phyloP scores from a whole-genome alignment of 2,329 filamentous ascomycete species.

The Orbilia javanica region DNA sequence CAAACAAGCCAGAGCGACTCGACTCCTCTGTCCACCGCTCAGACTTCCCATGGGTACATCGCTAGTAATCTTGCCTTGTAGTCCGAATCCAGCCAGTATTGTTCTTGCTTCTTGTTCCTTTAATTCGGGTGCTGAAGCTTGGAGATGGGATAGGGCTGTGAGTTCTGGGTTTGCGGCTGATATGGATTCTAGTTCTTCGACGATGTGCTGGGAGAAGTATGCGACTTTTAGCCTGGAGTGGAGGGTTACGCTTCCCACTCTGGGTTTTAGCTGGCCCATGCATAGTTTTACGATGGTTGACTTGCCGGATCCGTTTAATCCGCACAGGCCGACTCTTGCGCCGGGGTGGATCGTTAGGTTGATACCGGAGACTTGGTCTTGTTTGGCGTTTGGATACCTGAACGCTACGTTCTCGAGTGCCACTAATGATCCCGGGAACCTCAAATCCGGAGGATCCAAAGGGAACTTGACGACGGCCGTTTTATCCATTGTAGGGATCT shows the following conservation, averaged over 20 bases:
- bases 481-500: slow-evolving; percentile 75
- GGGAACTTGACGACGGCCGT: slow-evolving; percentile 66
- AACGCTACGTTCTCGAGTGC: slow-evolving; percentile 78
- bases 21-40: slow-evolving; percentile 82
- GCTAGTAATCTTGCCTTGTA: slow-evolving; percentile 77
- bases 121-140: slow-evolving; percentile 71
- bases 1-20: slow-evolving; percentile 75
- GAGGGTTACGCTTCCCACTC: slow-evolving; percentile 72
- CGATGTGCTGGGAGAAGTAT: slow-evolving; percentile 84
- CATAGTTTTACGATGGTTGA: slow-evolving; percentile 81
- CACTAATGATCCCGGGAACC: slow-evolving; percentile 80
- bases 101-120: slow-evolving; percentile 77
- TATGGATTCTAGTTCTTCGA: slow-evolving; percentile 74
- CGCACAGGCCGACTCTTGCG: slow-evolving; percentile 80
- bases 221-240: slow-evolving; percentile 79
- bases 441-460: slow-evolving; percentile 73
- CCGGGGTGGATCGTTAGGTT: slow-evolving; percentile 78
- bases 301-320: slow-evolving; percentile 85
- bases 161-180: slow-evolving; percentile 67
- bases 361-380: slow-evolving; percentile 72
- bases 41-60: slow-evolving; percentile 80
- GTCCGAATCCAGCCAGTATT: slow-evolving; percentile 76
- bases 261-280: slow-evolving; percentile 71
- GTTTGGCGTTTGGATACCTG: slow-evolving; percentile 70
- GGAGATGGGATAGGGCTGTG: slow-evolving; percentile 72